Conservation (phyloP, 2,329 filamentous ascomycete genomes). For the Thielaviopsis populi region DNA sequence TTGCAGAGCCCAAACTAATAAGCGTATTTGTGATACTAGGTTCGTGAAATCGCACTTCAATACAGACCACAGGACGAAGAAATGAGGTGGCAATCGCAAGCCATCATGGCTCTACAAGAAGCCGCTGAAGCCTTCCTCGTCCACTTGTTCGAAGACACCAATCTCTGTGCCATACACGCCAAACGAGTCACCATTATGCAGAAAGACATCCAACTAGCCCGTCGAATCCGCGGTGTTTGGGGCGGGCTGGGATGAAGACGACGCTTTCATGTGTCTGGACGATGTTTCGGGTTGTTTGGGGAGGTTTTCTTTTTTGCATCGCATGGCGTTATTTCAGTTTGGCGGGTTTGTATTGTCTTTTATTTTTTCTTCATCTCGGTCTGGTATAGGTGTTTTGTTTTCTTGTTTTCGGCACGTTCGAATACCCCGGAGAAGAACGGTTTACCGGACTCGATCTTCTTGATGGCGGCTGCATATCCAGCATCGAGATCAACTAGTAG, state of each 20-base stretch:
- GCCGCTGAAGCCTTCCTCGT: slow-evolving; percentile 92
- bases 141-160: slow-evolving; percentile 91
- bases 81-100: slow-evolving; percentile 90
- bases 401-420: neutral
- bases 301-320: neutral
- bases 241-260: slow-evolving; percentile 44
- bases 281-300: neutral
- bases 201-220: slow-evolving; percentile 89
- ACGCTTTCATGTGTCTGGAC: neutral
- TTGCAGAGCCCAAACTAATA: neutral
- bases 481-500: neutral
- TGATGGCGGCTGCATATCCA: neutral
- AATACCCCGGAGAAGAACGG: no score
- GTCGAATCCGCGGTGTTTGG: slow-evolving; percentile 65
- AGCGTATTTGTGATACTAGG: slow-evolving; percentile 25
- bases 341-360: neutral
- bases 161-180: slow-evolving; percentile 91
- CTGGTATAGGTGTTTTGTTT: slow-evolving; percentile 10
- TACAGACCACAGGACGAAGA: slow-evolving; percentile 49
- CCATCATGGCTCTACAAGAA: slow-evolving; percentile 85
- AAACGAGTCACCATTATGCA: slow-evolving; percentile 96
- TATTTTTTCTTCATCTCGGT: neutral
- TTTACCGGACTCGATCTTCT: neutral
- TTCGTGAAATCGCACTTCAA: slow-evolving; percentile 57
- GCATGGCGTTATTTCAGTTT: neutral